Evolutionary conservation across 352 stramenopile species (phyloP).

Genomic region (Globisporangium carolinianum): DNA sequence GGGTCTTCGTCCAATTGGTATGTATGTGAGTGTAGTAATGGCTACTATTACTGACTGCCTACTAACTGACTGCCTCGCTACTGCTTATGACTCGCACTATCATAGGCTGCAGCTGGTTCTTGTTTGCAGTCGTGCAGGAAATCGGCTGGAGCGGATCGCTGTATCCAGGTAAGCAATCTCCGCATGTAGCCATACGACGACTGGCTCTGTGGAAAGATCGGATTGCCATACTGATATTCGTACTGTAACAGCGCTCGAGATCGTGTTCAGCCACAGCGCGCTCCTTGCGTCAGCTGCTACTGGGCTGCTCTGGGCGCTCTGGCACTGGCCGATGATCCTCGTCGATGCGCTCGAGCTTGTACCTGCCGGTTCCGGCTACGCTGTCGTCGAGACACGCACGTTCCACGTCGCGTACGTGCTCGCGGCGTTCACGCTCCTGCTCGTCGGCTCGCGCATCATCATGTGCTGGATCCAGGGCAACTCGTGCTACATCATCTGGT

Average conservation of each 20-base stretch:
- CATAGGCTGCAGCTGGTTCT: conserved; percentile 81
- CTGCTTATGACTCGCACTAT: neutral
- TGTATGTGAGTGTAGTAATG: neutral
- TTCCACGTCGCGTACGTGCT: conserved; percentile 81
- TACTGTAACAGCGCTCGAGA: conserved; percentile 52
- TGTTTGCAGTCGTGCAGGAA: conserved; percentile 75
- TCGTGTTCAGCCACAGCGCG: conserved; percentile 84
- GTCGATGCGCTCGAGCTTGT: conserved; percentile 74
- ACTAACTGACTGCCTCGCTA: neutral
- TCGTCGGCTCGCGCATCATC: conserved; percentile 82
- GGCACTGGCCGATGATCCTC: conserved; percentile 87
- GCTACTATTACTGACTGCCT: neutral
- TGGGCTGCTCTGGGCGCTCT: conserved; percentile 76
- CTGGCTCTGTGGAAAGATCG: neutral
- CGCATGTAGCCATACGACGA: no score
- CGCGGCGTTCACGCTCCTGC: conserved; percentile 65
- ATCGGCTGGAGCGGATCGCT: conserved; percentile 84
- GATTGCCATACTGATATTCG: neutral
- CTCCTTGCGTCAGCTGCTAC: conserved; percentile 82
- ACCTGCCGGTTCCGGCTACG: conserved; percentile 65
- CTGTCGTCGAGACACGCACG: conserved; percentile 65
- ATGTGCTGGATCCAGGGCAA: conserved; percentile 90
- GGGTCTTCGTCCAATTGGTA: conserved; percentile 54
- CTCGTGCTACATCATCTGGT: conserved; percentile 86
- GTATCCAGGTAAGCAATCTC: conserved; percentile 54